phyloP scores from a whole-genome alignment of 768 basidiomycete species.

The Guyanaporus albipodus region DNA sequence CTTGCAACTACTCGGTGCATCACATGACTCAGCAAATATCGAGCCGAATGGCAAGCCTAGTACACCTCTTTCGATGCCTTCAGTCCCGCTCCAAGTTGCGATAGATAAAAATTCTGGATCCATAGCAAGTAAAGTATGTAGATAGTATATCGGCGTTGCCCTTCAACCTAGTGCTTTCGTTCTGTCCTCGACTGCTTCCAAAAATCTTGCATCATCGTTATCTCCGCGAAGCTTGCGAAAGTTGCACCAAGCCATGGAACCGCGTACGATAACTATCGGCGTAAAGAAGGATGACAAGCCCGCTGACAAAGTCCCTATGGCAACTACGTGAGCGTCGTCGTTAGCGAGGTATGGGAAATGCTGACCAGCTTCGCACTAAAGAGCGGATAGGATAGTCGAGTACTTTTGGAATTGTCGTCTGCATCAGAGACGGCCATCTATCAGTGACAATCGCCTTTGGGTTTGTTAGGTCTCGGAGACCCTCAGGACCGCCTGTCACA shows the following conservation, averaged over 20 bases:
- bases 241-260: constrained; percentile 37
- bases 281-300: constrained; percentile 46
- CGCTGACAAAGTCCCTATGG: constrained; percentile 50
- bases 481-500: constrained; percentile 80
- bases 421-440: constrained; percentile 76
- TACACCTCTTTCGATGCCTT: too few relatives aligned
- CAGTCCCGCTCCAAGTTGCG: too few relatives aligned
- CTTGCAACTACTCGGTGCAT: too few relatives aligned
- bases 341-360: constrained; percentile 3
- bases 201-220: constrained; percentile 3
- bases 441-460: constrained; percentile 86
- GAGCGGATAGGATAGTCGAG: constrained; percentile 86
- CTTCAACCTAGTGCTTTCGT: neutral
- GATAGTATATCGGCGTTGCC: constrained; percentile 20
- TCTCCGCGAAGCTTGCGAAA: constrained; percentile 37
- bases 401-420: constrained; percentile 81
- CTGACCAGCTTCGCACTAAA: constrained; percentile 69
- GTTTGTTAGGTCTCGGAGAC: constrained; percentile 82
- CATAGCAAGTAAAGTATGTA: constrained; percentile 14
- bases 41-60: too few relatives aligned
- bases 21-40: constrained; percentile 25
- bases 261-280: constrained; percentile 45
- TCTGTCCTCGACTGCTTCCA: neutral
- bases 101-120: constrained; percentile 8
- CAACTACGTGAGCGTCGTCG: neutral